These are phyloP conservation scores for Cystoisospora suis DNA, from an alignment of 169 alveolate species.

Conservation along the genomic window DNA sequence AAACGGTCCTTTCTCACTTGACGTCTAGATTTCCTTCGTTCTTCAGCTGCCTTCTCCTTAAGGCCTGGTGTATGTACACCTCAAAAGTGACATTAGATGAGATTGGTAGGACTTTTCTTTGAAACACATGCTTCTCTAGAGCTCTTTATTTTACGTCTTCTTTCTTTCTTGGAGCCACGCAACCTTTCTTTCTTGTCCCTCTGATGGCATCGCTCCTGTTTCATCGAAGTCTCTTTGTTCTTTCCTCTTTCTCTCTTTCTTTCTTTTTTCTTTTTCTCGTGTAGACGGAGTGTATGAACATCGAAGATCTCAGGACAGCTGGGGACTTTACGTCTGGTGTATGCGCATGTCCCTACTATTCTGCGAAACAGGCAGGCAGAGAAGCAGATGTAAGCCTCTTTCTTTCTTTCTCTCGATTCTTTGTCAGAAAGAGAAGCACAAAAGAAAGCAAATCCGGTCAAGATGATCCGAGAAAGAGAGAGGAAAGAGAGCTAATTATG, in stretches of 20 bases:
- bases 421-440: no score
- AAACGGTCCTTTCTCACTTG: no score
- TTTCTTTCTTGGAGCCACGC: neutral
- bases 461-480: no score
- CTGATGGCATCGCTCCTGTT: neutral
- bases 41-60: no score
- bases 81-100: no score
- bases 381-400: conserved; percentile 12
- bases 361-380: neutral
- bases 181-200: neutral
- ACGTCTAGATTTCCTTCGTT: no score
- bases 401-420: neutral
- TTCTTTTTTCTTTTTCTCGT: neutral
- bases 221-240: neutral
- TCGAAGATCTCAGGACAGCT: neutral
- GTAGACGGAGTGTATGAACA: conserved; percentile 26
- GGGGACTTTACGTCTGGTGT: neutral
- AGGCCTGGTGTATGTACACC: no score
- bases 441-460: no score
- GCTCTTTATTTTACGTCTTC: neutral
- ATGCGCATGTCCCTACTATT: neutral
- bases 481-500: no score
- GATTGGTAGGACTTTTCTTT: neutral
- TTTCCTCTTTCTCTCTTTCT: neutral
- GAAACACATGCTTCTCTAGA: neutral